Percentiles rank a stretch among this genome's conserved stretches.
Evolutionary conservation across 2,329 filamentous ascomycete genomes (phyloP).

Genomic region (Aspergillus ibericus): DNA sequence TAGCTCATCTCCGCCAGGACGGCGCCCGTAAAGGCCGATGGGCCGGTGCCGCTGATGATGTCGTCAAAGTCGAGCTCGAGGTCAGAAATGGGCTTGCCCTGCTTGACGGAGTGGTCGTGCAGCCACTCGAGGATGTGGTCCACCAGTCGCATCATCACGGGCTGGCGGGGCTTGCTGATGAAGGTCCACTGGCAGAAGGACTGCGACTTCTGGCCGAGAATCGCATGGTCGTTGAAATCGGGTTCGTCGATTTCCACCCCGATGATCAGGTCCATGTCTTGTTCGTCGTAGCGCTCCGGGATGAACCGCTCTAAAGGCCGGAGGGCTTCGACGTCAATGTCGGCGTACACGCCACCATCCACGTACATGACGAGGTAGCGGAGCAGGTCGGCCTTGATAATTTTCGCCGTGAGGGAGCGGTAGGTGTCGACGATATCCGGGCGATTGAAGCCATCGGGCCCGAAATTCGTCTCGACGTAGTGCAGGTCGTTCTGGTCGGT

Average conservation of each 20-base stretch:
- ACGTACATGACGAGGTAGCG: conserved; percentile 68
- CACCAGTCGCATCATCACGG: conserved; percentile 67
- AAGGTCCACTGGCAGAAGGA: conserved; percentile 78
- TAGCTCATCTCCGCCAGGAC: conserved; percentile 65
- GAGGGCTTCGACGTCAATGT: conserved; percentile 61
- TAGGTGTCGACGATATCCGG: conserved; percentile 66
- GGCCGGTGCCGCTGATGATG: conserved; percentile 71
- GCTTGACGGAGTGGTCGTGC: conserved; percentile 57
- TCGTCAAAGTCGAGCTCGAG: conserved; percentile 70
- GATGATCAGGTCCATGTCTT: conserved; percentile 69
- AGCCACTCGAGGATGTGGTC: conserved; percentile 70
- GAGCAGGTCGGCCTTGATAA: conserved; percentile 66
- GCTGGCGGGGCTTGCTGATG: conserved; percentile 65
- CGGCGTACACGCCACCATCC: conserved; percentile 62
- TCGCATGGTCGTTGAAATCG: conserved; percentile 61
- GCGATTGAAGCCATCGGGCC: conserved; percentile 63
- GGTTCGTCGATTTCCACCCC: conserved; percentile 72
- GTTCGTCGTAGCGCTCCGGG: conserved; percentile 62
- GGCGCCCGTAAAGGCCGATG: conserved; percentile 67
- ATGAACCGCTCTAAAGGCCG: conserved; percentile 58
- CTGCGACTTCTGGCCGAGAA: conserved; percentile 66
- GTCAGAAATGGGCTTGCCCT: conserved; percentile 59
- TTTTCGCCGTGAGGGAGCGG: conserved; percentile 60
- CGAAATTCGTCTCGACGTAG: conserved; percentile 69
- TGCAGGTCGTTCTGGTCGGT: conserved; percentile 67